phyloP scores from a whole-genome alignment of 2,329 filamentous ascomycete species.

The Mollisia scopiformis region DNA sequence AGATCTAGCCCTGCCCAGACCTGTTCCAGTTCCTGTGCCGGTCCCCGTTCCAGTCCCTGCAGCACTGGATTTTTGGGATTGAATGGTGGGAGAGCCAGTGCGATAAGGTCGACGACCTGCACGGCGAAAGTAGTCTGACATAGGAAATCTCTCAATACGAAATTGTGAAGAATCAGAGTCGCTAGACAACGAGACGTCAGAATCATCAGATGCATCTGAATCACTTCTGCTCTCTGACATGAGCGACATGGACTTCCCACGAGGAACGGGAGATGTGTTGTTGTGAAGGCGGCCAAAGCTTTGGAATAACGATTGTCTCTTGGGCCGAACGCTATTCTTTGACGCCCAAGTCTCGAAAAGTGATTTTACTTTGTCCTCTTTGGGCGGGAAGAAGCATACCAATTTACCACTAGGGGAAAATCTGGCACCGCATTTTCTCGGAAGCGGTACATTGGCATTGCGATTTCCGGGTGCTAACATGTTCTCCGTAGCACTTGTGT shows the following conservation, averaged over 20 bases:
- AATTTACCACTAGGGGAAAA: constrained; percentile 66
- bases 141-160: constrained; percentile 32
- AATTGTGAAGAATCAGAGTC: constrained; percentile 39
- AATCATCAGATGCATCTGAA: constrained; percentile 41
- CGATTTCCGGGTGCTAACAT: constrained; percentile 55
- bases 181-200: constrained; percentile 34
- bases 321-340: constrained; percentile 49
- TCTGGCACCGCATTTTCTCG: constrained; percentile 60
- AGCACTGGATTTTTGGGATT: constrained; percentile 38
- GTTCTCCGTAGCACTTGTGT: constrained; percentile 54
- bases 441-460: constrained; percentile 55
- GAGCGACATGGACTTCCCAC: constrained; percentile 38
- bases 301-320: constrained; percentile 60
- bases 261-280: constrained; percentile 48
- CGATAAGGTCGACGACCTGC: constrained; percentile 27
- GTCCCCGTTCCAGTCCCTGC: constrained; percentile 57
- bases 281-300: constrained; percentile 63
- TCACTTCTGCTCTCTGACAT: constrained; percentile 40
- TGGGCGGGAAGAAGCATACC: constrained; percentile 71
- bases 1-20: constrained; percentile 30
- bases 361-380: constrained; percentile 57
- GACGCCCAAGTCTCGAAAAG: constrained; percentile 50
- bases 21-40: constrained; percentile 57
- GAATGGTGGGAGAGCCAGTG: constrained; percentile 34
- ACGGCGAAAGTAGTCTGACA: constrained; percentile 34